phyloP scores from a whole-genome alignment of 2,329 filamentous ascomycete species.

The Beauveria medogensis region DNA sequence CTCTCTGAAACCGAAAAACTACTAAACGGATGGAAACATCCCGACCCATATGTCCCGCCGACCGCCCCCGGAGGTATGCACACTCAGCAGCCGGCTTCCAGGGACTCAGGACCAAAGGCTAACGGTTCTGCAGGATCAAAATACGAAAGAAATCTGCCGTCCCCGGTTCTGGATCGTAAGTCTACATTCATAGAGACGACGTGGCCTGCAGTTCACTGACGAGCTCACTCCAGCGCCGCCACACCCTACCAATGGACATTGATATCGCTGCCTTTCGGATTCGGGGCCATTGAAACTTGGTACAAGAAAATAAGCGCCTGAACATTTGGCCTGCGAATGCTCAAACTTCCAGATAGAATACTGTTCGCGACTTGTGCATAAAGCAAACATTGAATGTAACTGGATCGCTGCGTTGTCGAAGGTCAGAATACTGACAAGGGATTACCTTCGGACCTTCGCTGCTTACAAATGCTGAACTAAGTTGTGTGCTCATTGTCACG shows the following conservation, averaged over 20 bases:
- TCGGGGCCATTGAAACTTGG: background rate
- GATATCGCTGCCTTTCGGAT: background rate
- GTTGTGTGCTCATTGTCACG: too few species aligned
- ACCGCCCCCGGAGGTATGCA: constrained; percentile 83
- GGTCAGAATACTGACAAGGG: too few species aligned
- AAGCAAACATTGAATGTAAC: too few species aligned
- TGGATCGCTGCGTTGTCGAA: too few species aligned
- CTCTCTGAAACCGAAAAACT: constrained; percentile 82
- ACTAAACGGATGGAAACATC: constrained; percentile 92
- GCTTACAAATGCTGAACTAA: too few species aligned
- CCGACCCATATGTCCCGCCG: constrained; percentile 82
- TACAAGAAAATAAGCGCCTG: too few species aligned
- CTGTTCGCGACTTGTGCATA: background rate
- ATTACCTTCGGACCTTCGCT: too few species aligned
- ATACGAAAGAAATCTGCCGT: constrained; percentile 87
- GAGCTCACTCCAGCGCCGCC: constrained; percentile 19
- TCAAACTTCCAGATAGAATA: background rate
- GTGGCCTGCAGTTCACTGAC: background rate
- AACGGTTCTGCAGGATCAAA: constrained; percentile 62
- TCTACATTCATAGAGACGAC: constrained; percentile 16
- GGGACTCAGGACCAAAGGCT: background rate
- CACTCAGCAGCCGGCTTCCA: background rate
- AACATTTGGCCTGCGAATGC: background rate
- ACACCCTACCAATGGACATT: constrained; percentile 8
- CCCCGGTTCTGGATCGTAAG: constrained; percentile 74